phyloP scores from a whole-genome alignment of 2,329 filamentous ascomycete species.

The Emydomyces testavorans region DNA sequence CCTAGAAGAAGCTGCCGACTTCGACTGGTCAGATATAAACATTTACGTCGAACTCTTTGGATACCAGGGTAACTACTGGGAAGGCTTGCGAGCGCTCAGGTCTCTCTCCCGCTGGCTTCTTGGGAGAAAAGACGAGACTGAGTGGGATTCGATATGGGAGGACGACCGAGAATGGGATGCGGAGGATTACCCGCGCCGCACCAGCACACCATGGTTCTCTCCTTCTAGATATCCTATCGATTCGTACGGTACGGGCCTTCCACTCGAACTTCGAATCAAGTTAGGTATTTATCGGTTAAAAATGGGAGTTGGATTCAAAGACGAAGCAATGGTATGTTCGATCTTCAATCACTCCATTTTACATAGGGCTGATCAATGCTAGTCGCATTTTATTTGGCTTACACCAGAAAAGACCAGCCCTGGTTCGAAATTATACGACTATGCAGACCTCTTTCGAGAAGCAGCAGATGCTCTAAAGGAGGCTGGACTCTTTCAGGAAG shows the following conservation, averaged over 20 bases:
- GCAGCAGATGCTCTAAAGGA: conserved; percentile 49
- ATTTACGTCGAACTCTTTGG: conserved; percentile 74
- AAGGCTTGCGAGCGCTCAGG: conserved; percentile 60
- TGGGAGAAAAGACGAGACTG: conserved; percentile 58
- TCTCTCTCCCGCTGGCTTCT: conserved; percentile 69
- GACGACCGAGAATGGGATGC: conserved; percentile 88
- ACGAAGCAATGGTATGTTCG: conserved; percentile 60
- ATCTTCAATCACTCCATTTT: not conserved
- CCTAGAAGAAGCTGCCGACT: conserved; percentile 35
- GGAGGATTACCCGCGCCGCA: conserved; percentile 55
- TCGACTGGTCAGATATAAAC: conserved; percentile 70
- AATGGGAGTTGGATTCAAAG: conserved; percentile 47
- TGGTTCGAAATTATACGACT: conserved; percentile 48
- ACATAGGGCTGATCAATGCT: not conserved
- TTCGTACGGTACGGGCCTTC: conserved; percentile 62
- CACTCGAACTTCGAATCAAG: conserved; percentile 71
- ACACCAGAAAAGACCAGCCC: conserved; percentile 48
- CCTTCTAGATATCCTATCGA: conserved; percentile 42
- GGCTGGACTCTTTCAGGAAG: conserved; percentile 42
- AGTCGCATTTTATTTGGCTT: conserved; percentile 59
- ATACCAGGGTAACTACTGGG: conserved; percentile 49
- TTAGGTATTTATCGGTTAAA: conserved; percentile 73
- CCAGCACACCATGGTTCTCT: conserved; percentile 49
- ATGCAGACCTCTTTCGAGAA: conserved; percentile 69
- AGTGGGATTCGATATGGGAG: conserved; percentile 60